Base-by-base conservation (phyloP, 73 alveolate genomes). In the Paraurostyla sp. region DNA sequence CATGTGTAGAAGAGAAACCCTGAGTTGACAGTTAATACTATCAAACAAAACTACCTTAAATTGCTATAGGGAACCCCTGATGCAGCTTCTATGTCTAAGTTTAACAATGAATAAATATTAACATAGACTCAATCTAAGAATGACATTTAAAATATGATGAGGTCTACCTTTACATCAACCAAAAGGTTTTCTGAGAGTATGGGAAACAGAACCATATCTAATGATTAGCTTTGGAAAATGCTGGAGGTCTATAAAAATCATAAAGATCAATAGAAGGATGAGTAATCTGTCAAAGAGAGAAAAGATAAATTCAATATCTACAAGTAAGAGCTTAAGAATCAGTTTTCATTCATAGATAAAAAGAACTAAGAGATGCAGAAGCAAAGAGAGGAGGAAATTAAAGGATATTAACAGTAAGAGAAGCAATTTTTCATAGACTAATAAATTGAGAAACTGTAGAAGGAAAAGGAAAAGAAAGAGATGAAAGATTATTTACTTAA, bases 141-240 rank as follows among this genome's bases (percentile, higher is more conserved):
- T 3, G 78, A 60, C 25, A 13, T 60, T 60, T 50, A 60, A 20
- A 60, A 60, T 60, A 7, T 60, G 32, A 6, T 60, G 4, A 60
- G 50, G 9, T 16, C 78, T 60, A 29, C 78, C 3, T 60, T 60
- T 33, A 50, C 51, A 4, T 30, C 78, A 7, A 25, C 25, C 3
- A 60, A 60, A 25, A 25, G 78, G 25, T 60, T 60, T 27, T 60
- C 78, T 9, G 78, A 60, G 23, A 52, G 23, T 52, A 35, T 25
- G 30, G 4, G 4, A 6, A 9, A 52, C 33, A 52, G 69, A 18
- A n/a, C 11, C 4, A 50, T 60, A 9, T 13, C 45, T 30, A 60
- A 60, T 60, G 78, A 60, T 27, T 60, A 60, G 32, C 50, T 60
- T 7, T 60, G 78, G 78, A 60, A 60, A 33, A 60, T 60, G 78